Evolutionary conservation across 2,329 filamentous ascomycete genomes (phyloP).

Genomic region (Verticillium dahliae): DNA sequence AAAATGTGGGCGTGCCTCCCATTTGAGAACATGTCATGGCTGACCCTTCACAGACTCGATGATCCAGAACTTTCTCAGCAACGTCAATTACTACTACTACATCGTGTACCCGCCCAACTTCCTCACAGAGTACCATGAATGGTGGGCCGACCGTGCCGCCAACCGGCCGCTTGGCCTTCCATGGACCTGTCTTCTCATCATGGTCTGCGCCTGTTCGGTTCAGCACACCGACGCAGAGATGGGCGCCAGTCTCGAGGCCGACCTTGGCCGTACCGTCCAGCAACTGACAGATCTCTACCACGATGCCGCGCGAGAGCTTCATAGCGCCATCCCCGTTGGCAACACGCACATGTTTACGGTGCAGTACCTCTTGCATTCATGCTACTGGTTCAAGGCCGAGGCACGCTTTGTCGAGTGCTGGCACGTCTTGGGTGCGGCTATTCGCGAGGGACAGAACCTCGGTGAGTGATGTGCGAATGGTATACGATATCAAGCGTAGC

Average conservation of each 20-base stretch:
- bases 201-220: slow-evolving; percentile 29
- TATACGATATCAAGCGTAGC: not conserved
- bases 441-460: slow-evolving; percentile 28
- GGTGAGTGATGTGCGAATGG: slow-evolving; percentile 12
- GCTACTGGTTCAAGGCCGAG: slow-evolving; percentile 30
- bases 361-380: slow-evolving; percentile 28
- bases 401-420: slow-evolving; percentile 28
- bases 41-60: slow-evolving; percentile 20
- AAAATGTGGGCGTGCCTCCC: not conserved
- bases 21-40: not conserved
- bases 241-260: slow-evolving; percentile 21
- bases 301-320: slow-evolving; percentile 24
- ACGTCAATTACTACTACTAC: slow-evolving; percentile 32
- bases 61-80: slow-evolving; percentile 28
- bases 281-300: slow-evolving; percentile 25
- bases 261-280: slow-evolving; percentile 21
- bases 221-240: slow-evolving; percentile 25
- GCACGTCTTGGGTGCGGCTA: slow-evolving; percentile 27
- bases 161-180: slow-evolving; percentile 24
- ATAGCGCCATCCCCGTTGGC: slow-evolving; percentile 23
- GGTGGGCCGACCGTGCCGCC: slow-evolving; percentile 24
- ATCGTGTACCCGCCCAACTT: slow-evolving; percentile 28
- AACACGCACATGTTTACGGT: slow-evolving; percentile 24
- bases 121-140: slow-evolving; percentile 25
- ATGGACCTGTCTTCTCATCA: slow-evolving; percentile 30